phyloP scores from a whole-genome alignment of 2,329 filamentous ascomycete genomes.

The Diaporthe helianthi region DNA sequence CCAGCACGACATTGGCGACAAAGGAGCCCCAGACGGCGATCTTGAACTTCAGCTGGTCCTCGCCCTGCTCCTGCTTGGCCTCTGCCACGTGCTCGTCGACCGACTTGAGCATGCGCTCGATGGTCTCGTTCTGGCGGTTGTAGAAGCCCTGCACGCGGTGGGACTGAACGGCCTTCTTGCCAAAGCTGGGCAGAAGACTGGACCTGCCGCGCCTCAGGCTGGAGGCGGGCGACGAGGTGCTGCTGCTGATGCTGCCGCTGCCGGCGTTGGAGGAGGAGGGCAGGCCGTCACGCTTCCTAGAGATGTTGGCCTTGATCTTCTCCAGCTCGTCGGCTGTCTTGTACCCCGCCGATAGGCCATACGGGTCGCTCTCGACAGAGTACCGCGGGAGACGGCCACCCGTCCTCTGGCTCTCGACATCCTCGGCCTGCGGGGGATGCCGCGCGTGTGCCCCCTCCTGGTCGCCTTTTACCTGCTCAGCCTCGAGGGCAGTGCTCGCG shows the following conservation, averaged over 20 bases:
- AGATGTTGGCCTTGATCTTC: slow-evolving; percentile 80
- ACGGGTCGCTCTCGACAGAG: slow-evolving; percentile 76
- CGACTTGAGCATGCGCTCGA: slow-evolving; percentile 87
- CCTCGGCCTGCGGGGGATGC: slow-evolving; percentile 45
- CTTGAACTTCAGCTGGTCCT: slow-evolving; percentile 79
- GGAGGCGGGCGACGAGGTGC: slow-evolving; percentile 30
- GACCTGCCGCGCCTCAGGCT: slow-evolving; percentile 32
- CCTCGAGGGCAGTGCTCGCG: slow-evolving; percentile 56
- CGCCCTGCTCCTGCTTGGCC: slow-evolving; percentile 79
- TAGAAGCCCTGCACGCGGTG: slow-evolving; percentile 79
- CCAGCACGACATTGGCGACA: slow-evolving; percentile 79
- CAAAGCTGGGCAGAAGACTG: slow-evolving; percentile 42
- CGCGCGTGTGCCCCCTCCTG: slow-evolving; percentile 50
- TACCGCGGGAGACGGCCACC: slow-evolving; percentile 60
- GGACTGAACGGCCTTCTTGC: slow-evolving; percentile 44
- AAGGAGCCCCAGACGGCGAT: slow-evolving; percentile 74
- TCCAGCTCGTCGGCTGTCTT: slow-evolving; percentile 81
- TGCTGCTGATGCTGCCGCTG: slow-evolving; percentile 25
- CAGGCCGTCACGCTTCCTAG: slow-evolving; percentile 70
- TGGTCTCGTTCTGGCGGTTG: slow-evolving; percentile 89
- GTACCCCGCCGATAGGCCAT: slow-evolving; percentile 76
- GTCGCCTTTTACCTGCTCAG: slow-evolving; percentile 43
- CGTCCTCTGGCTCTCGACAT: slow-evolving; percentile 58
- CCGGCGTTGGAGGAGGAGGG: slow-evolving; percentile 34
- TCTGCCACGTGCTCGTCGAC: slow-evolving; percentile 89